phyloP scores from a whole-genome alignment of 345 rosid genomes.

The Conringia planisiliqua region DNA sequence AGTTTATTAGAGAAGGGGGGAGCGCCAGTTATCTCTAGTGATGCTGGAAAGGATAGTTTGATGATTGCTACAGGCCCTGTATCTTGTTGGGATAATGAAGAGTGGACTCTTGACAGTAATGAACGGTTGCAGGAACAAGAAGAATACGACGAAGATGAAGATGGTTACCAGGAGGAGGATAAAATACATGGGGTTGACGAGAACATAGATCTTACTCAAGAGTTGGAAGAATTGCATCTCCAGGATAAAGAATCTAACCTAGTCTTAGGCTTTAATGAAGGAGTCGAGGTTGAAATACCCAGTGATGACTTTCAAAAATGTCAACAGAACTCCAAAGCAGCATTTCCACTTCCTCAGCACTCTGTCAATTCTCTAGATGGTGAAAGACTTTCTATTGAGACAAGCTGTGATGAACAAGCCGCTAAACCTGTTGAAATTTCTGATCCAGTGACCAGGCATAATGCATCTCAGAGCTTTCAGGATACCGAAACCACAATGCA shows the following conservation, averaged over 20 bases:
- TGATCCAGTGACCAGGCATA: constrained; percentile 38
- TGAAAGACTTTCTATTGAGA: constrained; percentile 39
- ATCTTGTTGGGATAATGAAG: constrained; percentile 79
- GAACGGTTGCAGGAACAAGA: constrained; percentile 79
- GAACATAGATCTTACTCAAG: constrained; percentile 48
- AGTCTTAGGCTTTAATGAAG: constrained; percentile 87
- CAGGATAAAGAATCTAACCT: constrained; percentile 60
- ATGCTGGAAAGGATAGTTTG: constrained; percentile 47
- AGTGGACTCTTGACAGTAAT: constrained; percentile 70
- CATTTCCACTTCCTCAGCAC: constrained; percentile 41
- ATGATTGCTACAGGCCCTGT: constrained; percentile 45
- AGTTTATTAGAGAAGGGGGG: constrained; percentile 35
- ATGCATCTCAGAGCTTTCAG: constrained; percentile 44
- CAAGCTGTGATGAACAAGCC: constrained; percentile 36
- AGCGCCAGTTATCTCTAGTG: constrained; percentile 41
- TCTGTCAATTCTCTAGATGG: constrained; percentile 40
- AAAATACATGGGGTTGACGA: constrained; percentile 72
- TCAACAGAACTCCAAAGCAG: constrained; percentile 45
- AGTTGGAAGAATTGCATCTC: constrained; percentile 58
- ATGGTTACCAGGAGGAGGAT: constrained; percentile 81
- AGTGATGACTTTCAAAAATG: constrained; percentile 69
- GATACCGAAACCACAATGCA: constrained; percentile 57
- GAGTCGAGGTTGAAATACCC: constrained; percentile 79
- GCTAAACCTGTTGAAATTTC: constrained; percentile 40
- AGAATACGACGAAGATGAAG: constrained; percentile 94